Evolutionary conservation across 257 asterid genomes (phyloP).

Genomic region (Solanum bulbocastanum): DNA sequence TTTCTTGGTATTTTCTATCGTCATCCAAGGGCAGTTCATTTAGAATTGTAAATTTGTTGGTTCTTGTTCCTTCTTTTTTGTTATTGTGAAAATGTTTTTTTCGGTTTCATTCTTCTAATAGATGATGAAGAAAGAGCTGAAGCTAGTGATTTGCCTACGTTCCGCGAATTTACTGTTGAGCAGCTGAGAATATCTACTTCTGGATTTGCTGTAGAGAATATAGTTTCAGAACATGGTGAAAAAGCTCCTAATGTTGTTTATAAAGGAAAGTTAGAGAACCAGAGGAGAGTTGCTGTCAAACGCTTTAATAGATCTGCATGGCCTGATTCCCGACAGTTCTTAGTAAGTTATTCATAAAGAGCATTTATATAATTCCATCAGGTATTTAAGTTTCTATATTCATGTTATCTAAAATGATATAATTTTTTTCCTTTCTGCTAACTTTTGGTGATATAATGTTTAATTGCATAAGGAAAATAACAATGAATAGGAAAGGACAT

Average conservation of each 20-base stretch:
- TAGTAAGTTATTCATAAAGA: slow-evolving; percentile 34
- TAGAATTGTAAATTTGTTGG: neutral
- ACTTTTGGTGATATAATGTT: neutral
- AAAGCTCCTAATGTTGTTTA: slow-evolving; percentile 65
- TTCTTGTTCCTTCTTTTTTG: neutral
- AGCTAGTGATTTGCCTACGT: slow-evolving; percentile 59
- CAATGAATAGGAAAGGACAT: neutral
- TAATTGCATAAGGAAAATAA: neutral
- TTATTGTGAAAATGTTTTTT: neutral
- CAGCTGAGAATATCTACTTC: slow-evolving; percentile 81
- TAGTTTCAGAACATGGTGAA: slow-evolving; percentile 94
- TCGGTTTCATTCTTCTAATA: neutral
- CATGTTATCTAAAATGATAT: neutral
- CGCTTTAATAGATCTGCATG: slow-evolving; percentile 65
- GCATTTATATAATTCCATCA: neutral
- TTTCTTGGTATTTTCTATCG: neutral
- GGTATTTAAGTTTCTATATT: neutral
- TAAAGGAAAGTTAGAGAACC: slow-evolving; percentile 57
- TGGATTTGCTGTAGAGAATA: slow-evolving; percentile 87
- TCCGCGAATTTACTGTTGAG: slow-evolving; percentile 76
- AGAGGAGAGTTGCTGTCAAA: slow-evolving; percentile 80
- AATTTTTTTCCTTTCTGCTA: neutral
- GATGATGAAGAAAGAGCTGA: slow-evolving; percentile 57
- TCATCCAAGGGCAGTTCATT: neutral
- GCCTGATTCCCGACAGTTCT: slow-evolving; percentile 49